These are phyloP conservation scores for Mayamaea pseudoterrestris DNA, from an alignment of 108 stramenopile genomes.

Conservation along the genomic window DNA sequence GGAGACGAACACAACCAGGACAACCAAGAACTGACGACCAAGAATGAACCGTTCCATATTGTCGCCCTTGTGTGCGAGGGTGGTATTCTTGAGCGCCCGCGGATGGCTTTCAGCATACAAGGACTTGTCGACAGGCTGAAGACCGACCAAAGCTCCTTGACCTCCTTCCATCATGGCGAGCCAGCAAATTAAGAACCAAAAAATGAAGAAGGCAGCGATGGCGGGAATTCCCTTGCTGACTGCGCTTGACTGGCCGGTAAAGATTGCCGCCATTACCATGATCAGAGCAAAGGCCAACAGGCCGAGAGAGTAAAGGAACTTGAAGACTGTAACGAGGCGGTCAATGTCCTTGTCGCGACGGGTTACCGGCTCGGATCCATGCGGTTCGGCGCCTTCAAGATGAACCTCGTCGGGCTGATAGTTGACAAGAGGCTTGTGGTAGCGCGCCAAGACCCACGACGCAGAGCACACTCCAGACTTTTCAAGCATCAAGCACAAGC, in stretches of 20 bases:
- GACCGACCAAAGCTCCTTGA: constrained; percentile 20
- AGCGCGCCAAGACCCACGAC: constrained; percentile 23
- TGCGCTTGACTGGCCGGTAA: constrained; percentile 11
- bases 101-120: constrained; percentile 17
- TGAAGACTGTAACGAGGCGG: constrained; percentile 7
- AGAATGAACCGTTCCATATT: constrained; percentile 29
- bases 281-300: constrained; percentile 14
- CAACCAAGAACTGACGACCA: constrained; percentile 26
- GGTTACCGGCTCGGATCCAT: not conserved
- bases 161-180: constrained; percentile 29
- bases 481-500: constrained; percentile 33
- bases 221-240: constrained; percentile 7
- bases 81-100: constrained; percentile 10
- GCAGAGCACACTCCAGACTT: constrained; percentile 33
- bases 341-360: not conserved
- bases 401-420: constrained; percentile 34
- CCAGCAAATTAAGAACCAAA: constrained; percentile 24
- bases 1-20: constrained; percentile 13
- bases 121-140: constrained; percentile 17
- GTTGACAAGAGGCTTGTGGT: constrained; percentile 11
- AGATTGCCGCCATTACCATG: constrained; percentile 17
- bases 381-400: no score
- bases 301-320: constrained; percentile 17
- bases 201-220: constrained; percentile 17
- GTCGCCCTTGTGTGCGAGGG: constrained; percentile 20